phyloP scores from a whole-genome alignment of 352 stramenopile genomes.

The Phytophthora constricta region DNA sequence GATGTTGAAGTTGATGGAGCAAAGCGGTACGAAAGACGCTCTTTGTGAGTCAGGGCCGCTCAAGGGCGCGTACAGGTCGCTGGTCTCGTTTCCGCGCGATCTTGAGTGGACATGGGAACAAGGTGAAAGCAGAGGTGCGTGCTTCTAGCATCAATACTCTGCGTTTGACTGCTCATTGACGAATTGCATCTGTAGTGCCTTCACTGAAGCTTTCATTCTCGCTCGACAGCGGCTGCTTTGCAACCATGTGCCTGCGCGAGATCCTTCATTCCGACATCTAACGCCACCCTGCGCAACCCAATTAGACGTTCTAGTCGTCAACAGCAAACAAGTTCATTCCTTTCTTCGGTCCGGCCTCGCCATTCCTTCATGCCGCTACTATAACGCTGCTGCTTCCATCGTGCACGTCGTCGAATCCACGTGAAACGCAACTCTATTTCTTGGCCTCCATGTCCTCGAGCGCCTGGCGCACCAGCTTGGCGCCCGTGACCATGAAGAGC shows the following conservation, averaged over 20 bases:
- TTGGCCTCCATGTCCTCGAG: constrained; percentile 64
- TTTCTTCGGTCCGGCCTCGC: no score
- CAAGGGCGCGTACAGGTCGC: constrained; percentile 66
- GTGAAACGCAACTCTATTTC: constrained; percentile 30
- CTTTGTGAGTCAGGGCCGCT: constrained; percentile 48
- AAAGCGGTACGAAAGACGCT: constrained; percentile 51
- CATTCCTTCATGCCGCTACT: no score
- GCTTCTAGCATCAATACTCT: constrained; percentile 6
- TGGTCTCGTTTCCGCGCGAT: constrained; percentile 51
- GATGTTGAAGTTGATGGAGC: constrained; percentile 47
- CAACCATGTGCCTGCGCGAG: constrained; percentile 83
- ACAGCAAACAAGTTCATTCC: no score
- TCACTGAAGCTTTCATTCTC: constrained; percentile 57
- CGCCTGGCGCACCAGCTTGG: constrained; percentile 89
- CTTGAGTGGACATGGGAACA: constrained; percentile 52
- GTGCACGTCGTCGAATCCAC: not conserved
- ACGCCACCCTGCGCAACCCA: not conserved
- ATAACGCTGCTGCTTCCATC: not conserved
- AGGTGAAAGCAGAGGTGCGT: constrained; percentile 28
- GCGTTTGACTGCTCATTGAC: not conserved
- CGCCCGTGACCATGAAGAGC: constrained; percentile 93
- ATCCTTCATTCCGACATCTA: constrained; percentile 65
- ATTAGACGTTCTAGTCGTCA: not conserved
- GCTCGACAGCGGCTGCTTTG: constrained; percentile 71
- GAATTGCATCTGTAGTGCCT: constrained; percentile 10